A percentile compares a stretch with the other conserved stretches of the same genome.
Conservation (phyloP, 176 grass and related monocot species). For the Zoysia japonica region DNA sequence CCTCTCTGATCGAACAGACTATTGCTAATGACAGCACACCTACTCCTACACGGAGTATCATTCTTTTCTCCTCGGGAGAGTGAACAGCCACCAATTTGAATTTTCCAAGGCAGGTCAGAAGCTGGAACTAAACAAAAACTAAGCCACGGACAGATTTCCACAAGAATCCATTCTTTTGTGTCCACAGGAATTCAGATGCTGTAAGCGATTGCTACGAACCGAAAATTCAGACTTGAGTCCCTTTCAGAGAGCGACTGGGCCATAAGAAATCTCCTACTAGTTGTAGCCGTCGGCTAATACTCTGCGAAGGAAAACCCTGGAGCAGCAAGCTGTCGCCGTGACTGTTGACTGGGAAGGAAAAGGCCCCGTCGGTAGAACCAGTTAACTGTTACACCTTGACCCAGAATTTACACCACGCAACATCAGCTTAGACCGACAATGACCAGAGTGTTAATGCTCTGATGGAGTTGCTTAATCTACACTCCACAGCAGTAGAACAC, state of each 20-base stretch:
- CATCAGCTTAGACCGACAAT: neutral
- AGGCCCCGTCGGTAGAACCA: neutral
- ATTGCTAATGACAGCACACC: too few relatives aligned
- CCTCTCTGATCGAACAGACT: neutral
- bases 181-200: neutral
- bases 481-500: neutral
- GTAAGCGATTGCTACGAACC: constrained; percentile 9
- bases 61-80: neutral
- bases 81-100: neutral
- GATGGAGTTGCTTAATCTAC: neutral
- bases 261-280: neutral
- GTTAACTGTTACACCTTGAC: neutral
- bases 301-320: neutral
- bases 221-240: constrained; percentile 24
- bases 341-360: neutral
- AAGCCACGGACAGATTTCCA: neutral
- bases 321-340: neutral
- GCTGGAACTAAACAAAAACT: neutral
- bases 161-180: neutral
- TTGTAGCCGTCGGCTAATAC: too few relatives aligned
- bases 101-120: neutral
- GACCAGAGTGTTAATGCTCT: too few relatives aligned
- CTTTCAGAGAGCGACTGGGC: constrained; percentile 1
- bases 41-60: too few relatives aligned
- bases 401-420: neutral